phyloP scores from a whole-genome alignment of 2,329 filamentous ascomycete genomes.

The Dactylellina sp. region DNA sequence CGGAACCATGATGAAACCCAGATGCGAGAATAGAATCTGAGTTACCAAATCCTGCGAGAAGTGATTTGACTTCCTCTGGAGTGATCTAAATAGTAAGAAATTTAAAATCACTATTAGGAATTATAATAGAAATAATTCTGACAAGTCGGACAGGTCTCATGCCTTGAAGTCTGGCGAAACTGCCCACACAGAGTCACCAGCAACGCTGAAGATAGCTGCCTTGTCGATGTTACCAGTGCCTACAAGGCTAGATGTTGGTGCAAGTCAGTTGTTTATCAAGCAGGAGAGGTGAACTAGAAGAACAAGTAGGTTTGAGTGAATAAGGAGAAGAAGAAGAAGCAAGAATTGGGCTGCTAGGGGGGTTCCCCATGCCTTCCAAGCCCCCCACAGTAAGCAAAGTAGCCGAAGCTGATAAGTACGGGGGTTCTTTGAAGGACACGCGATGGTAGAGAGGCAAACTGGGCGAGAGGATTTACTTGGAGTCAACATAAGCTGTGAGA shows the following conservation, averaged over 20 bases:
- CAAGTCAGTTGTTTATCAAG: slow-evolving; percentile 11
- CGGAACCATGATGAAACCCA: background rate
- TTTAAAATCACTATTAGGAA: slow-evolving; percentile 29
- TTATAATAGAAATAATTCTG: slow-evolving; percentile 19
- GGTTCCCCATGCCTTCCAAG: too few relatives aligned
- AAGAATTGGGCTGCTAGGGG: too few relatives aligned
- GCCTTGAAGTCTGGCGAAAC: slow-evolving; percentile 77
- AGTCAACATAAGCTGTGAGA: slow-evolving; percentile 44
- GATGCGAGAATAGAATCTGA: slow-evolving; percentile 58
- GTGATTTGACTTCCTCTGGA: slow-evolving; percentile 71
- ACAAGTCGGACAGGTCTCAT: slow-evolving; percentile 60
- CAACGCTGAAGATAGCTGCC: slow-evolving; percentile 83
- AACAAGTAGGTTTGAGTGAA: too few relatives aligned
- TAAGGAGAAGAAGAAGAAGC: too few relatives aligned
- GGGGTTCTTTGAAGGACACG: background rate
- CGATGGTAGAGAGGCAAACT: background rate
- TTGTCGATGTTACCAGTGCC: slow-evolving; percentile 82
- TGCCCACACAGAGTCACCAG: slow-evolving; percentile 85
- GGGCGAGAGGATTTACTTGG: slow-evolving; percentile 45
- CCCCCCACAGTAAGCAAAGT: background rate
- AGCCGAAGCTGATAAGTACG: background rate
- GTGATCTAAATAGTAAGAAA: slow-evolving; percentile 37
- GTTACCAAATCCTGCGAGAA: slow-evolving; percentile 62
- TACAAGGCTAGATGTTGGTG: slow-evolving; percentile 74
- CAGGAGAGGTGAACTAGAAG: background rate